Base-by-base conservation (phyloP, 2,329 filamentous ascomycete species). In the Fusarium sp. region DNA sequence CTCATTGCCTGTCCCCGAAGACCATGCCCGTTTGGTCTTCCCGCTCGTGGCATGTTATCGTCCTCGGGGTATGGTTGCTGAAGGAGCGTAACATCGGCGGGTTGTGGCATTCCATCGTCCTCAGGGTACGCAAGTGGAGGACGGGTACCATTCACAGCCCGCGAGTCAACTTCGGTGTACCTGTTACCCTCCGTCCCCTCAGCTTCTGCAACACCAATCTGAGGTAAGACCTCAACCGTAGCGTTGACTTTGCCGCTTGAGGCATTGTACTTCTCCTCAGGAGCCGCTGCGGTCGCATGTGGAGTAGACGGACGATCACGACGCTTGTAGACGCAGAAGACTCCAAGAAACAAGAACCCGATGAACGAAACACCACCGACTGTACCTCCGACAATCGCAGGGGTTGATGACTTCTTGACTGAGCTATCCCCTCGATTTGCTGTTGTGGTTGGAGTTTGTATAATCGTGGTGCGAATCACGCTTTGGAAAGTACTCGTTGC, bases 351-450 rank as follows among this genome's bases (percentile, higher is more conserved):
- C 16, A 76, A n/a, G 15, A 76, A 42, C 1, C 57, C 73, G 8
- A 76, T 60, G 25, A 76, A 59, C 1, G 68, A 64, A 33, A 75
- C 19, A 7, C 74, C 73, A 1, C 74, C 74, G 1, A 73, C 73
- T 5, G 72, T 68, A 8, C 73, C 73, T 10, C 74, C 74, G 2
- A 67, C 73, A 11, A 76, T 73, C 12, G 69, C 64, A 23, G 74
- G 69, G 0, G 58, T 43, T 0, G 68, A 60, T 0, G 65, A 64
- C 30, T 54, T 64, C 18, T 54, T 60, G 9, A 43, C 50, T 0
- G 58, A 37, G 18, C 25, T 46, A 12, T 43, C 57, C 12, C 40
- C 58, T 4, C 61, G 54, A 25, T 49, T 21, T 9, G 21, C 35
- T 10, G 43, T 43, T 10, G 59, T 7, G 3, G 38, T 50, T 0